A percentile compares a stretch with the other conserved stretches of the same genome.
Conservation (phyloP, 192 early-diverging fungal genomes). For the Coemansia sp. region DNA sequence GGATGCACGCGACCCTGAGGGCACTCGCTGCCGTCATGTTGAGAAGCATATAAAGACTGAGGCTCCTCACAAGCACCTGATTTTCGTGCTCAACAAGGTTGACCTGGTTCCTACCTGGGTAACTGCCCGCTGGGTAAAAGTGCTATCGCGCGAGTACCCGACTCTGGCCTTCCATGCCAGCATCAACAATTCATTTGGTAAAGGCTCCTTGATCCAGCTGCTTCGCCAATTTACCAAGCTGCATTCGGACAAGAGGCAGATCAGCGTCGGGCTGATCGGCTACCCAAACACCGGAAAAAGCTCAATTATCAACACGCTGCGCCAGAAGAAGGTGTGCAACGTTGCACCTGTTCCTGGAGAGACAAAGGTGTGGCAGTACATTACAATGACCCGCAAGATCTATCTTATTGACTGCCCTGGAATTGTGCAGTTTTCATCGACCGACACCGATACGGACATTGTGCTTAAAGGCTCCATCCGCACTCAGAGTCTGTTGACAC, state of each 20-base stretch:
- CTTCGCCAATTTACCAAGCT: conserved; percentile 94
- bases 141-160: conserved; percentile 86
- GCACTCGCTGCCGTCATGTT: conserved; percentile 90
- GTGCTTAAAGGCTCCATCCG: conserved; percentile 96
- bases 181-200: conserved; percentile 99
- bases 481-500: conserved; percentile 82
- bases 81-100: conserved; percentile 97
- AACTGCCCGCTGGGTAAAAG: conserved; percentile 93
- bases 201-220: conserved; percentile 94
- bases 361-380: conserved; percentile 99
- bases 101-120: conserved; percentile 99
- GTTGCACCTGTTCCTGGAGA: conserved; percentile 98
- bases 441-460: conserved; percentile 92
- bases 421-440: conserved; percentile 83
- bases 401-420: conserved; percentile 99
- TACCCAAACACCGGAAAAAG: conserved; percentile 98
- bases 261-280: conserved; percentile 96
- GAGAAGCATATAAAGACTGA: conserved; percentile 92
- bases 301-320: conserved; percentile 97
- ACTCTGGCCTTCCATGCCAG: conserved; percentile 98
- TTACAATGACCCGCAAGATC: conserved; percentile 96
- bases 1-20: conserved; percentile 97
- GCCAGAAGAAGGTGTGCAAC: conserved; percentile 94
- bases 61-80: conserved; percentile 91
- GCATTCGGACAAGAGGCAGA: conserved; percentile 97